These are phyloP conservation scores for Skeletonema menzelii DNA, from an alignment of 108 stramenopile species.

Conservation along the genomic window DNA sequence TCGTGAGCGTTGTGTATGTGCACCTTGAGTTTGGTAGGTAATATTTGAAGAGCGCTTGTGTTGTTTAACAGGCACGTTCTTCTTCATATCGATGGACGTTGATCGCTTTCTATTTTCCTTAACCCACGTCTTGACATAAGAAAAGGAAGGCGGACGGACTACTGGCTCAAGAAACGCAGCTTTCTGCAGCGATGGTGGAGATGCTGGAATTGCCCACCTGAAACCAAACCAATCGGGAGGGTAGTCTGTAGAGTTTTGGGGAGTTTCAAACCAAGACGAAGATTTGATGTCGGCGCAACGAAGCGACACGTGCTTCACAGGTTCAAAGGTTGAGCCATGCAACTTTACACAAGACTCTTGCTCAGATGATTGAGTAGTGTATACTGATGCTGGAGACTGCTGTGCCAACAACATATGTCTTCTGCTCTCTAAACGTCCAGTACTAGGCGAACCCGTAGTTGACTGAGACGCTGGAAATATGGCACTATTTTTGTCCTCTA, in stretches of 20 bases:
- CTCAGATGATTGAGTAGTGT: not conserved
- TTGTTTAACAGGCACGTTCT: not conserved
- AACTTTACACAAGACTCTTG: not conserved
- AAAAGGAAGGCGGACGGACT: slow-evolving; percentile 45
- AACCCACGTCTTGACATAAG: slow-evolving; percentile 45
- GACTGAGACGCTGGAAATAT: not conserved
- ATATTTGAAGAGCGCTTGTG: not conserved
- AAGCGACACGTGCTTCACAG: not conserved
- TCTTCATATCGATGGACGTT: not conserved
- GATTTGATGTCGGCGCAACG: slow-evolving; percentile 16
- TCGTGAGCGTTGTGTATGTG: slow-evolving; percentile 42
- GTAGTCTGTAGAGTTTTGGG: slow-evolving; percentile 5
- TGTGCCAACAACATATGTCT: not conserved
- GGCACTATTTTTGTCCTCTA: not conserved
- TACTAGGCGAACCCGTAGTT: not conserved
- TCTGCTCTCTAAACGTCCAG: not conserved
- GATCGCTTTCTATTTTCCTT: slow-evolving; percentile 25
- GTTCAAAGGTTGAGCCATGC: slow-evolving; percentile 7
- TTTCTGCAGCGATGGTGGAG: slow-evolving; percentile 6
- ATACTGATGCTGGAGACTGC: not conserved
- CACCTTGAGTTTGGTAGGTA: slow-evolving; percentile 5
- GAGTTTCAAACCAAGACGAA: slow-evolving; percentile 16
- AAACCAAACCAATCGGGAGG: slow-evolving; percentile 35
- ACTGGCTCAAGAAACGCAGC: slow-evolving; percentile 48
- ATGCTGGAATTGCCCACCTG: slow-evolving; percentile 15